A percentile compares a stretch with the other conserved stretches of the same genome.
These are phyloP conservation scores for Fusarium drepaniforme DNA, from an alignment of 2,329 filamentous ascomycete genomes.

Conservation along the genomic window DNA sequence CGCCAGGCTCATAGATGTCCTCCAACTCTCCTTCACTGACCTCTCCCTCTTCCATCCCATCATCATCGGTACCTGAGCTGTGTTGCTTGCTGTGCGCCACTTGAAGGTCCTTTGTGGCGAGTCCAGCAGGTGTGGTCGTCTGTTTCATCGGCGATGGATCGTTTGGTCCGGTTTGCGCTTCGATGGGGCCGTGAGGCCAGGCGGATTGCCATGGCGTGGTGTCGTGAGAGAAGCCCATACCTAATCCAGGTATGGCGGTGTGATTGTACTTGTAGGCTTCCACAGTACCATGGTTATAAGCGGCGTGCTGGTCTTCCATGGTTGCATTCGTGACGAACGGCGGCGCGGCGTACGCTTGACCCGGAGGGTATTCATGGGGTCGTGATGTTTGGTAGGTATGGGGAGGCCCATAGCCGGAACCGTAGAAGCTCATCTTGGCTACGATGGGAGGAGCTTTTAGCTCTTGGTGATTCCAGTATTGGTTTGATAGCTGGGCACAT, in stretches of 20 bases:
- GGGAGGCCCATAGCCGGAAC: slow-evolving; percentile 42
- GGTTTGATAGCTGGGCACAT: not conserved
- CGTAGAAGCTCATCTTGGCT: slow-evolving; percentile 47
- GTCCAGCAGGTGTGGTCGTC: not conserved
- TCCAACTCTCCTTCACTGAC: slow-evolving; percentile 77
- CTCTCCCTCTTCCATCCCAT: slow-evolving; percentile 77
- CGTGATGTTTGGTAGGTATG: slow-evolving; percentile 39
- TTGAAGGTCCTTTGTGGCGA: not conserved
- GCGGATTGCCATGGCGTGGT: slow-evolving; percentile 30
- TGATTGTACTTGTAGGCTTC: slow-evolving; percentile 44
- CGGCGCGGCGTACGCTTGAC: slow-evolving; percentile 23
- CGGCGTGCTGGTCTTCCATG: slow-evolving; percentile 6
- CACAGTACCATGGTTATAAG: slow-evolving; percentile 16
- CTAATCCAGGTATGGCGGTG: slow-evolving; percentile 51
- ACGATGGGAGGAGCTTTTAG: not conserved
- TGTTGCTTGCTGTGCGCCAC: slow-evolving; percentile 13
- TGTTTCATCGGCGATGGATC: not conserved
- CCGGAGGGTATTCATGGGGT: slow-evolving; percentile 31
- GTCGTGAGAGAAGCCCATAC: slow-evolving; percentile 43
- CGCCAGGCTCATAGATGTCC: slow-evolving; percentile 63
- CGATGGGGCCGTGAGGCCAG: slow-evolving; percentile 16
- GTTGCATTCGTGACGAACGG: slow-evolving; percentile 19
- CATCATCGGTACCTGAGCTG: slow-evolving; percentile 17
- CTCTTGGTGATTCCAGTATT: not conserved
- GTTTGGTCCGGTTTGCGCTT: slow-evolving; percentile 1